Percentiles rank a stretch among this genome's conserved stretches.
Evolutionary conservation across 176 grass and related monocot genomes (phyloP).

Genomic region (Neostapfia colusana): DNA sequence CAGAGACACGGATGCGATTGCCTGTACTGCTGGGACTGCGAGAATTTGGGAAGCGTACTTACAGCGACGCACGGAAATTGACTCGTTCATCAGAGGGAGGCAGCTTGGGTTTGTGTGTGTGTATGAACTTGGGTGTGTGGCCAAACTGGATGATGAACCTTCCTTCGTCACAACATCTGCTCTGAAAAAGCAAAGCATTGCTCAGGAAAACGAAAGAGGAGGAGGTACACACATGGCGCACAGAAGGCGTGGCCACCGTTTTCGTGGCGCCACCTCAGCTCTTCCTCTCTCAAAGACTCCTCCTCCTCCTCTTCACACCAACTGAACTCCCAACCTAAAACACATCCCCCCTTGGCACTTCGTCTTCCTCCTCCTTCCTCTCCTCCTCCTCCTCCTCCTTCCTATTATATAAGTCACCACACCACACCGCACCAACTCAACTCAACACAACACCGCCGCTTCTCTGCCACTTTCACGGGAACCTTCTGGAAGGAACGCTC

Average conservation of each 20-base stretch:
- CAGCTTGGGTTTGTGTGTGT: too few species aligned
- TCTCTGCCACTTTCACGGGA: too few species aligned
- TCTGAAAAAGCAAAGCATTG: too few species aligned
- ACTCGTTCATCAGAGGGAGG: too few species aligned
- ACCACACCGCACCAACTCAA: too few species aligned
- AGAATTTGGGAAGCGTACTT: background rate
- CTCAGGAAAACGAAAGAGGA: too few species aligned
- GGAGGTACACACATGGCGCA: background rate
- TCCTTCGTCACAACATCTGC: too few species aligned
- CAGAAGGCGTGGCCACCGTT: background rate
- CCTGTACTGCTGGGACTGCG: background rate
- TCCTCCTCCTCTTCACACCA: slow-evolving; percentile 32
- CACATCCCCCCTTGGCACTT: background rate
- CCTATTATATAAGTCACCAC: background rate
- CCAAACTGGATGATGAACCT: too few species aligned
- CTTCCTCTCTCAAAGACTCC: background rate
- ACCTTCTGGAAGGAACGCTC: slow-evolving; percentile 9
- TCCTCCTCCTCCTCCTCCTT: background rate
- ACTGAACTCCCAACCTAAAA: slow-evolving; percentile 44
- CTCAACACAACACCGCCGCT: background rate
- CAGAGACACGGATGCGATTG: background rate
- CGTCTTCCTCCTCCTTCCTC: background rate
- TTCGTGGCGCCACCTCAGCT: background rate
- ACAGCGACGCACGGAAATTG: too few species aligned
- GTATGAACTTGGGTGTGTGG: too few species aligned